Evolutionary conservation across 2,329 filamentous ascomycete species (phyloP), one percentile per base, ranked within the genome.

Genomic region (Colletotrichum musae): DNA sequence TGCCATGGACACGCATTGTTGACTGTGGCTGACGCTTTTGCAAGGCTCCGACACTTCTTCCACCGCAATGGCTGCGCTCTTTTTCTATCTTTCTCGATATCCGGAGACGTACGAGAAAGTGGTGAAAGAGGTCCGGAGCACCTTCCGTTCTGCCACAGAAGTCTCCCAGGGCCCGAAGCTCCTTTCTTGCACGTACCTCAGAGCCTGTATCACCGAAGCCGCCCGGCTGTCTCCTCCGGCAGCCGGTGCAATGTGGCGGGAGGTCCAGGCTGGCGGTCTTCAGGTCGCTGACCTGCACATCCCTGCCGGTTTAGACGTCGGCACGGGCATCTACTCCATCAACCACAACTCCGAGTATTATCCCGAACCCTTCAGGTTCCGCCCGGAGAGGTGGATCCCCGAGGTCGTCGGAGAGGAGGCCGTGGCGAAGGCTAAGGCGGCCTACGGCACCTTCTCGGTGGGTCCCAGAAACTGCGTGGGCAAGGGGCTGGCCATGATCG

Each of bases 381-480:
- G 59, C 28, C 58, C 59, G 9, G 64, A 68, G 32, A 50, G 64
- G 13, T 68, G 64, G 64, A 57, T 68, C 1, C n/a, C 53, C 3
- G 24, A 57, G 2, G 36, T 24, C 0, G 52, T 51, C 6, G 59
- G 64, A 1, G 58, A 68, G 4, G 52, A 63, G 39, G 64, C 64
- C 4, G 59, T 58, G 5, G 28, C 45, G 4, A 43, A 52, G n/a
- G 63, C 57, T 0, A 66, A 61, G 18, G 28, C 56, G 2, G 63
- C 57, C 1, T 66, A 66, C 7, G 41, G 39, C 1, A 61, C 59
- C 4, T 68, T 68, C 36, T 68, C 64, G 16, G 3, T 58, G 13
- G 64, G 64, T 6, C 64, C 64, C 24, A 50, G 64, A 15, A 62
- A 68, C 12, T 68, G 64, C 3, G 59, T 68, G 3, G 64, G 58